Conservation (phyloP, 2,329 filamentous ascomycete species). For the Botryotinia calthae region DNA sequence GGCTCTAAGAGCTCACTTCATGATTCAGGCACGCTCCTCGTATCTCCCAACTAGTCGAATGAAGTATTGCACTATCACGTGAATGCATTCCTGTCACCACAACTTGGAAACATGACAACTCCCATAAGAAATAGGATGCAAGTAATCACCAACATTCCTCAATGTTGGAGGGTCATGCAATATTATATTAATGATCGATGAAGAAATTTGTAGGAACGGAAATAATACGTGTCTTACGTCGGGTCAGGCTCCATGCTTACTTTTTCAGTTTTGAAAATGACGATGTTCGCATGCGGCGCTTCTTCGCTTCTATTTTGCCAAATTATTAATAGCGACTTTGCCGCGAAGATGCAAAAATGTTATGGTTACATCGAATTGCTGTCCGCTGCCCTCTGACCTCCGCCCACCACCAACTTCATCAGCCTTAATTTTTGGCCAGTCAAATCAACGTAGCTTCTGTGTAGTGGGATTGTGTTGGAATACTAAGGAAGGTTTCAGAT, state of each 20-base stretch:
- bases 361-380: background rate
- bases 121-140: background rate
- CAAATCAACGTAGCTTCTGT: background rate
- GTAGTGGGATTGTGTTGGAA: background rate
- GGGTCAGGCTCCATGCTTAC: constrained; percentile 15
- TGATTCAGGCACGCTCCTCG: background rate
- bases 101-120: background rate
- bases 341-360: background rate
- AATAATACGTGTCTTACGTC: constrained; percentile 15
- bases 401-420: background rate
- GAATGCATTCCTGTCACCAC: background rate
- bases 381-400: background rate
- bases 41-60: background rate
- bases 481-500: background rate
- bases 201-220: background rate
- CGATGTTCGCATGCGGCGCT: background rate
- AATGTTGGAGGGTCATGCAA: background rate
- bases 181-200: background rate
- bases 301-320: background rate
- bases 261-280: background rate
- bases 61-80: background rate
- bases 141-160: background rate
- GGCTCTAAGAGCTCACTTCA: background rate
- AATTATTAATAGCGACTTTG: constrained; percentile 6
- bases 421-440: background rate